Evolutionary conservation across 2,329 filamentous ascomycete species (phyloP).

Genomic region (Cadophora gregata): DNA sequence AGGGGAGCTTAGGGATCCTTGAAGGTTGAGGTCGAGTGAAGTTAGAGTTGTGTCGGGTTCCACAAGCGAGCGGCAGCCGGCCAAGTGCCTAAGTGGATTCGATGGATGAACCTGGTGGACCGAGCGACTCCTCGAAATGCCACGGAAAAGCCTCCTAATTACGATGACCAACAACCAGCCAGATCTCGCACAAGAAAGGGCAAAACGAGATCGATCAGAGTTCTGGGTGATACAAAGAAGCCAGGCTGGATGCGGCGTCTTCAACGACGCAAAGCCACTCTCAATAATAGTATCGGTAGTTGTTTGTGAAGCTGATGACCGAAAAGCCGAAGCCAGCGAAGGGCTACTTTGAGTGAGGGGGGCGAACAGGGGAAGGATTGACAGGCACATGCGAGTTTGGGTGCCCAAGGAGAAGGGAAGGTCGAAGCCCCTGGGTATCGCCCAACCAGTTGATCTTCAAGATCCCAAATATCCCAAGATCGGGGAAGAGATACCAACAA

Average conservation of each 20-base stretch:
- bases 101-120: neutral
- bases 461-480: neutral
- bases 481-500: neutral
- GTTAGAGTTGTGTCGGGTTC: conserved; percentile 1
- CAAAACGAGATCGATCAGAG: neutral
- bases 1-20: conserved; percentile 1
- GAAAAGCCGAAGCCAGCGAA: neutral
- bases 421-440: too few species aligned
- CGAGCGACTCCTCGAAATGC: neutral
- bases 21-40: conserved; percentile 2
- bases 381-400: conserved; percentile 3
- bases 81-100: neutral
- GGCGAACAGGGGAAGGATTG: neutral
- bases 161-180: conserved; percentile 5
- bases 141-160: neutral
- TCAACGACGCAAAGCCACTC: neutral
- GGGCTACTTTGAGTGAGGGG: neutral
- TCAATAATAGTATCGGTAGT: neutral
- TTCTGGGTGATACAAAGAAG: neutral
- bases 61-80: conserved; percentile 12
- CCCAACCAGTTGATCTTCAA: neutral
- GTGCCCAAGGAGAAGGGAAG: too few species aligned
- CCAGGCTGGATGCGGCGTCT: neutral
- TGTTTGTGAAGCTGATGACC: neutral
- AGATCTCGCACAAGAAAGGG: neutral